These are phyloP conservation scores for Fusarium anthophilum DNA, from an alignment of 2,329 filamentous ascomycete genomes.

Conservation along the genomic window DNA sequence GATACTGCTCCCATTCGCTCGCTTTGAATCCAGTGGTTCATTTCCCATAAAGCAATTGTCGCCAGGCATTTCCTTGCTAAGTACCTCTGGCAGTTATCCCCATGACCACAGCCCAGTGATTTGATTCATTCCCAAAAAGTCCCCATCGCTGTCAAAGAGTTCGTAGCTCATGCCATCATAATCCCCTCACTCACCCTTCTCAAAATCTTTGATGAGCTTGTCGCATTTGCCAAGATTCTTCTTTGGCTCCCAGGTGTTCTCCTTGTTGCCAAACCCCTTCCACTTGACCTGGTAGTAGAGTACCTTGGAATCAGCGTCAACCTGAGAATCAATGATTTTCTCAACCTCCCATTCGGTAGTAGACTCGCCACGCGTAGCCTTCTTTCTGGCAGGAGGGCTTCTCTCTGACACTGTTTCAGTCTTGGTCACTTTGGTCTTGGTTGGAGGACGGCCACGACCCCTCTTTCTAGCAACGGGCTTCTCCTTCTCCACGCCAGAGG, in stretches of 20 bases:
- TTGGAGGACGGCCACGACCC: constrained; percentile 20
- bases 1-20: background rate
- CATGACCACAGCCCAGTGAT: background rate
- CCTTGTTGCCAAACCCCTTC: constrained; percentile 55
- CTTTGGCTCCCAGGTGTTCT: constrained; percentile 66
- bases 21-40: background rate
- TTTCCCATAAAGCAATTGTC: background rate
- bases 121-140: background rate
- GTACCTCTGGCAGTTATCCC: background rate
- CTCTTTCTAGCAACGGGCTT: background rate
- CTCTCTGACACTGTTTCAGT: background rate
- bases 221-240: constrained; percentile 54
- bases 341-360: constrained; percentile 59
- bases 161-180: background rate
- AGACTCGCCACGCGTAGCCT: constrained; percentile 18
- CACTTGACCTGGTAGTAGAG: constrained; percentile 63
- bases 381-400: constrained; percentile 3
- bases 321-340: constrained; percentile 52
- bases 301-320: constrained; percentile 50
- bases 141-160: background rate
- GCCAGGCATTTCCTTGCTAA: background rate
- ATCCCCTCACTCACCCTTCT: constrained; percentile 30
- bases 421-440: constrained; percentile 17
- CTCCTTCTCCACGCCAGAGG: background rate
- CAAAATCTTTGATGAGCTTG: constrained; percentile 49